Conservation (phyloP, 2,329 filamentous ascomycete species). For the Fusarium nodosum region DNA sequence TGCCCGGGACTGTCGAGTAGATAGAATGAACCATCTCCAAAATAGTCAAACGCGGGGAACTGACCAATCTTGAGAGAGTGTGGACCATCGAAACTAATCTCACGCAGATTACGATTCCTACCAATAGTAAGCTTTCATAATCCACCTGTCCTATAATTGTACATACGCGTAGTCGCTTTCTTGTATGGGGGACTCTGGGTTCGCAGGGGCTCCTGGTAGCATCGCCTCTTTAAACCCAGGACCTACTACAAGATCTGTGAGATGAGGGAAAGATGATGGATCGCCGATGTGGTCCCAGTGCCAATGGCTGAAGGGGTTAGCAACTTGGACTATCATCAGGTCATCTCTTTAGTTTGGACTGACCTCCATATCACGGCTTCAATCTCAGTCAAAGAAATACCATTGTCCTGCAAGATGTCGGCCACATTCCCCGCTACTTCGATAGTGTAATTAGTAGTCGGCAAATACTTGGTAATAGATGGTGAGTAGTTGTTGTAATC, state of each 20-base stretch:
- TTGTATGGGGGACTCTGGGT: constrained; percentile 52
- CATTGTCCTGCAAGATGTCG: constrained; percentile 37
- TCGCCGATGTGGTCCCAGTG: constrained; percentile 68
- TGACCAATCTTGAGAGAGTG: constrained; percentile 52
- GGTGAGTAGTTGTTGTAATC: constrained; percentile 50
- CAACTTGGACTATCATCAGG: background rate
- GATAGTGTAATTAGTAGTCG: constrained; percentile 48
- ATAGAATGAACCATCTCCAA: constrained; percentile 59
- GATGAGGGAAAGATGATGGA: constrained; percentile 59
- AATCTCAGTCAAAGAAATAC: constrained; percentile 16
- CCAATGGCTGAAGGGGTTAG: constrained; percentile 55
- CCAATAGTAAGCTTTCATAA: background rate
- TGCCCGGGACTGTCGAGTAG: constrained; percentile 59
- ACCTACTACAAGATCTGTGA: constrained; percentile 64
- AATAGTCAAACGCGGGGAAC: constrained; percentile 58
- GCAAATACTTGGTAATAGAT: constrained; percentile 46
- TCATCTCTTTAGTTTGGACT: background rate
- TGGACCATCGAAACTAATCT: constrained; percentile 47
- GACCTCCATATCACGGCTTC: constrained; percentile 46
- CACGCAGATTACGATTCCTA: constrained; percentile 46
- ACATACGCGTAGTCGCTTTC: constrained; percentile 54
- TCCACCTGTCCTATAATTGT: background rate
- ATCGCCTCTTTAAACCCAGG: constrained; percentile 63
- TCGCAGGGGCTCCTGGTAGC: constrained; percentile 62
- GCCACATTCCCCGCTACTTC: constrained; percentile 46